Evolutionary conservation across 2,329 filamentous ascomycete species (phyloP), one percentile per base, ranked within the genome.

Genomic region (Sporothrix dimorphospora): DNA sequence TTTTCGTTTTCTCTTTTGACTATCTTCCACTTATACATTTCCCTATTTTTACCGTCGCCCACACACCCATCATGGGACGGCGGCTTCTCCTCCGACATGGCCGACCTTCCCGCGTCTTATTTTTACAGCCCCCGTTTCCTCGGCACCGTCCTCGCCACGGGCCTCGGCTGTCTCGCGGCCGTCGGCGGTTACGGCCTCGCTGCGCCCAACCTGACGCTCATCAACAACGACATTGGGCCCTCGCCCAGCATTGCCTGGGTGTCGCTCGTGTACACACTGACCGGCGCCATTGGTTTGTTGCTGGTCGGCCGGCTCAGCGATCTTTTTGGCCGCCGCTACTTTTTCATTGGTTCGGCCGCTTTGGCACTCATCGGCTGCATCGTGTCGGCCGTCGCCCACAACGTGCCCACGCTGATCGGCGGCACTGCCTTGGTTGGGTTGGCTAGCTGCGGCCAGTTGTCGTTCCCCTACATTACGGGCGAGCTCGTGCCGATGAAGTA

Each of bases 401-500:
- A 76, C 49, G 77, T 84, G 72, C 77, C 78, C 57, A 79, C 78
- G 16, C 73, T 83, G 40, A 82, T 83, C 71, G 78, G 76, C 45
- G 81, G 79, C 49, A 81, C 77, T 71, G 78, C 78, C n/a, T 77
- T 83, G 59, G 76, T 78, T 69, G 82, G 82, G 27, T 75, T 81
- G 12, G 81, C 80, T 3, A 79, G 78, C 8, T 74, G 80, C 12
- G 78, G 78, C 1, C 81, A 83, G 74, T 76, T 82, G 27, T 80
- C 79, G 16, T 83, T 80, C 78, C 78, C 76, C 70, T 80, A 79
- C 63, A 77, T 81, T 30, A 76, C 81, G 72, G 78, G 77, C 14
- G 82, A 83, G 75, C 76, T 83, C n/a, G 80, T 82, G 8, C 80
- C 81, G 11, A 82, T 81, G 76, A 81, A 80, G 75, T 74, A 78